Percentiles rank a stretch among this genome's conserved stretches.
Conservation (phyloP, 768 basidiomycete species). For the Pleurotus sapidus region DNA sequence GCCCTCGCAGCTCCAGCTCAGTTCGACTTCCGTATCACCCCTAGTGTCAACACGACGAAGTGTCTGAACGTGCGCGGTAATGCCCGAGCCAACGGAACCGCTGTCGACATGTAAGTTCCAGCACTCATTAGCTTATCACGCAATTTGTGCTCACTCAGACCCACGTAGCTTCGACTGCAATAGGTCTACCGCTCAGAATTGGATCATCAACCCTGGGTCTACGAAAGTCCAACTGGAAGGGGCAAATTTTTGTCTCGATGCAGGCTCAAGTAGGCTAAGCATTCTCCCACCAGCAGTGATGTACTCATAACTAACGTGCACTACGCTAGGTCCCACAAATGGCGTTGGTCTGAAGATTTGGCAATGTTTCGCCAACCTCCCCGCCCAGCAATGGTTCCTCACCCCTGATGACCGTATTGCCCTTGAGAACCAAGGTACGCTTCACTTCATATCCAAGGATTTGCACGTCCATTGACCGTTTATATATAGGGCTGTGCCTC, state of each 20-base stretch:
- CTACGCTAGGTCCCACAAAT: background rate
- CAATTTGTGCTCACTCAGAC: no score
- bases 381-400: background rate
- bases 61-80: no score
- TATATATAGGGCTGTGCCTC: background rate
- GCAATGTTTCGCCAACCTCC: constrained; percentile 2
- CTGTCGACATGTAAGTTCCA: no score
- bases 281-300: no score
- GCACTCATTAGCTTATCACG: no score
- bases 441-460: no score
- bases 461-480: background rate
- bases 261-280: background rate
- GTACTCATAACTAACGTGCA: background rate
- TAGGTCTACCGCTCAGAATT: constrained; percentile 1
- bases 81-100: background rate
- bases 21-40: background rate
- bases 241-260: background rate
- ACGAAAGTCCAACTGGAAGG: background rate
- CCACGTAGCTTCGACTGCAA: no score
- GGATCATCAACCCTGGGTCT: background rate
- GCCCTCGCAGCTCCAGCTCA: no score
- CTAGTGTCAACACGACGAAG: no score
- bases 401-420: background rate
- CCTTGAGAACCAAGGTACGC: constrained; percentile 13
- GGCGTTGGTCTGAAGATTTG: constrained; percentile 1